phyloP scores from a whole-genome alignment of 805 yeast genomes.

The Isabelozyma pseudorhagii region DNA sequence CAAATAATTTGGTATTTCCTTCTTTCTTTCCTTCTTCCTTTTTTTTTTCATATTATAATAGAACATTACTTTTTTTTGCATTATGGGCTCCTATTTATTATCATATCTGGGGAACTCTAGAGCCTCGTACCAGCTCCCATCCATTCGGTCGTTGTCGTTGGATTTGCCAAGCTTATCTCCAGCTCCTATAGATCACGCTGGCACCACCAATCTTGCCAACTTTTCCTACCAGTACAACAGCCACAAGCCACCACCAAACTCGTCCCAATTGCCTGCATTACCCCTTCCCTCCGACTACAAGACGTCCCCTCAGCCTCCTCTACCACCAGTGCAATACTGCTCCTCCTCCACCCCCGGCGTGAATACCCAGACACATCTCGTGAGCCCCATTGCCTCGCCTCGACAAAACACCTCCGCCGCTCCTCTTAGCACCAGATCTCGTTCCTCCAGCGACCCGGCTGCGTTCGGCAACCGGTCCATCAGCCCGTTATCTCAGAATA shows the following conservation, averaged over 20 bases:
- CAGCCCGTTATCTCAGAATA: not conserved
- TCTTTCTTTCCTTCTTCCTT: too few species aligned
- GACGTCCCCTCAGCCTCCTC: too few species aligned
- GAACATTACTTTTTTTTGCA: not conserved
- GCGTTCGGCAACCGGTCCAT: not conserved
- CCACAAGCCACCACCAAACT: not conserved
- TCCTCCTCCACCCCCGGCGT: not conserved
- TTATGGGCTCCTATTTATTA: not conserved
- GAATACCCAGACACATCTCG: not conserved
- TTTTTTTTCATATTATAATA: too few species aligned
- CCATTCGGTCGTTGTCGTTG: constrained; percentile 32
- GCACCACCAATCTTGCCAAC: not conserved
- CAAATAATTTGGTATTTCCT: not conserved
- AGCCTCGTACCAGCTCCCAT: constrained; percentile 21
- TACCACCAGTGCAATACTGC: not conserved
- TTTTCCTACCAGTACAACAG: too few species aligned
- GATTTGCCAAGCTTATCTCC: constrained; percentile 14
- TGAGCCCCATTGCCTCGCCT: constrained; percentile 1
- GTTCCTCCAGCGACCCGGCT: not conserved
- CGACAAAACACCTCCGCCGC: not conserved
- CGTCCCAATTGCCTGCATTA: not conserved
- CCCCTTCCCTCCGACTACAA: not conserved
- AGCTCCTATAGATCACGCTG: not conserved
- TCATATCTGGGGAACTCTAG: not conserved
- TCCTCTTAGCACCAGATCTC: not conserved